These are phyloP conservation scores for Penicillium subrubescens DNA, from an alignment of 495 filamentous ascomycete species.

Conservation along the genomic window DNA sequence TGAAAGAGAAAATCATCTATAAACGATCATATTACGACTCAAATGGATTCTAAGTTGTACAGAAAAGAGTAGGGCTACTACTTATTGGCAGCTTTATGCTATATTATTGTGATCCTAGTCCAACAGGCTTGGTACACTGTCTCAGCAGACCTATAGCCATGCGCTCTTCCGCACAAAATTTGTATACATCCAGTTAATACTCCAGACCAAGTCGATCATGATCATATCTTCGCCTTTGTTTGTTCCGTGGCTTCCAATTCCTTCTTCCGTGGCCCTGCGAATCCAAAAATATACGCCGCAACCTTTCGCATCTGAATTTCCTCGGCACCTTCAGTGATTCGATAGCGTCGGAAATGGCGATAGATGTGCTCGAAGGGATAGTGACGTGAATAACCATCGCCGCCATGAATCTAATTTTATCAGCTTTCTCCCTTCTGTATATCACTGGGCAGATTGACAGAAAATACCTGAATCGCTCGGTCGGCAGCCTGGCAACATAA, in stretches of 20 bases:
- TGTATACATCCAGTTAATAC: neutral
- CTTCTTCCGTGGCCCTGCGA: conserved; percentile 32
- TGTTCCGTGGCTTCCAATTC: conserved; percentile 3
- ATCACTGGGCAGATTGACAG: neutral
- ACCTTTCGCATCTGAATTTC: conserved; percentile 54
- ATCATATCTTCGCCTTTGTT: conserved; percentile 21
- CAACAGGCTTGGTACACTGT: neutral
- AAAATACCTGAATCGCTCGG: conserved; percentile 56
- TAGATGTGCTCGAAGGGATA: conserved; percentile 56
- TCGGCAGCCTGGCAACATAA: conserved; percentile 61
- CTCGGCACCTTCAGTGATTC: conserved; percentile 54
- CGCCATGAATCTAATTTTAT: conserved; percentile 49
- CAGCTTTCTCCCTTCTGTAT: neutral
- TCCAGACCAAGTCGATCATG: neutral
- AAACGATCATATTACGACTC: neutral
- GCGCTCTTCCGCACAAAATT: neutral
- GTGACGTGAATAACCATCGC: conserved; percentile 50
- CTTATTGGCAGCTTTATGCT: too few relatives aligned
- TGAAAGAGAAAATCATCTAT: neutral
- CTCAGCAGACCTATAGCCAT: neutral
- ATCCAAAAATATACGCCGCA: conserved; percentile 49
- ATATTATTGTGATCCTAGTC: too few relatives aligned
- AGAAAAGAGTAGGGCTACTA: too few relatives aligned
- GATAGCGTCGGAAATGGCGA: conserved; percentile 51
- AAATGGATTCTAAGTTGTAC: neutral